Evolutionary conservation across 23 red algal genomes (phyloP), one percentile per base, ranked within the genome.

Genomic region (Gracilaria caudata): DNA sequence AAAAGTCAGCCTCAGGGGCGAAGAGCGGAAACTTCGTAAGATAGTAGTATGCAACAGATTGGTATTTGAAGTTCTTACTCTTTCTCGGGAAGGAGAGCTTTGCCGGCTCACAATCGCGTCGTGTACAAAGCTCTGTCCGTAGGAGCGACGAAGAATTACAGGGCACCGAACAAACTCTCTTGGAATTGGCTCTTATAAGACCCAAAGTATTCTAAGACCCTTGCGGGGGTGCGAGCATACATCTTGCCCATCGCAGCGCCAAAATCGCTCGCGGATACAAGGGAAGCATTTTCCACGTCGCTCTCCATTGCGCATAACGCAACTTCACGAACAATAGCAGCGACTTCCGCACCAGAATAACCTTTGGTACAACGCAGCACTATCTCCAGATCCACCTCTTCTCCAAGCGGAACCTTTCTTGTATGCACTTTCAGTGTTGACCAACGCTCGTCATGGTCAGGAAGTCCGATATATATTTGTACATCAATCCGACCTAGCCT

Each of bases 261-360:
- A 58, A 90, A 93, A 81, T 97, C 89, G 17, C 43, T 60, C 23
- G 19, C 61, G 8, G 51, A 44, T n/a, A 97, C 89, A 17, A 59
- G 51, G 21, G 44, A 68, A 25, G 86, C 95, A 26, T 65, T 41
- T 3, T 37, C 61, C 25, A 90, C 71, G 81, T 97, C 84, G 33
- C 83, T 34, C 36, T 86, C 95, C 89, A 97, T 93, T 24, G 95
- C 95, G 7, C 71, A 72, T 20, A 97, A 44, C 9, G 87, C 86
- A 19, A 93, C 92, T 75, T 98, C 96, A 39, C 96, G 92, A 54
- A 95, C 92, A 46, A 95, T 45, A 5, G 92, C 93, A 10, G 91
- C 93, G 33, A 98, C n/a, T 61, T 98, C 96, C 20, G 96, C 92
- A 11, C 96, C 96, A 80, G 88, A 93, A 51, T 91, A 87, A 38